Base-by-base conservation (phyloP, 768 basidiomycete species). In the Tricholoma hemisulphureum region DNA sequence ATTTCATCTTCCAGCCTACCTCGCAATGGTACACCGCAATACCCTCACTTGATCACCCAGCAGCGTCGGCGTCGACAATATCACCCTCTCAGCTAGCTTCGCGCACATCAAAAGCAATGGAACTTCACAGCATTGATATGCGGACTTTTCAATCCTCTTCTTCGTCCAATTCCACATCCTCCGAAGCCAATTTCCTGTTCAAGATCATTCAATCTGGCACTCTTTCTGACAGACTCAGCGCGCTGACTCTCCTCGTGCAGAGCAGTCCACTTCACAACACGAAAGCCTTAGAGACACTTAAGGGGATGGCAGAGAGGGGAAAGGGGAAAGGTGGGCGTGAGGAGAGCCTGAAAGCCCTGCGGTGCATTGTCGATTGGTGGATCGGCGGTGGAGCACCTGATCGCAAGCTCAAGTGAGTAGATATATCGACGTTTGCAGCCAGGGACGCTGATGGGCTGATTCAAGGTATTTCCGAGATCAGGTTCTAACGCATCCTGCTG, bases 301-400 rank as follows among this genome's bases (percentile, higher is more conserved):
- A 85, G 67, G 73, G 72, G 3, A 87, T 96, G 88, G 85, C 89
- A 1, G 89, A 91, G 67, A 75, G 81, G 32, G 88, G 88, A 0
- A 85, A 88, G 59, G 88, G 87, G 0, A 93, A 92, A 65, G 93
- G 93, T 37, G 92, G 93, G 3, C 81, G 95, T n/a, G 95, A 95
- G 51, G 95, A 98, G 75, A 87, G 90, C 63, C 70, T 97, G 43
- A 94, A 95, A 62, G 95, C 95, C 2, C 68, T 96, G 55, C 80
- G 95, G 41, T 96, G 95, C 60, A 80, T 99, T 57, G 87, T 92
- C 29, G 96, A 98, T 82, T 98, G 96, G 95, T 97, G 95, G 93
- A 83, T 90, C 46, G 95, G 94, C 29, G 95, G 95, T 21, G 93
- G 93, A n/a, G 91, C 87, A 18, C 92, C 94, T 0, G 77, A 81